Percentiles rank a stretch among this genome's conserved stretches.
Evolutionary conservation across 768 basidiomycete genomes (phyloP).

Genomic region (Termitomyces heimii): DNA sequence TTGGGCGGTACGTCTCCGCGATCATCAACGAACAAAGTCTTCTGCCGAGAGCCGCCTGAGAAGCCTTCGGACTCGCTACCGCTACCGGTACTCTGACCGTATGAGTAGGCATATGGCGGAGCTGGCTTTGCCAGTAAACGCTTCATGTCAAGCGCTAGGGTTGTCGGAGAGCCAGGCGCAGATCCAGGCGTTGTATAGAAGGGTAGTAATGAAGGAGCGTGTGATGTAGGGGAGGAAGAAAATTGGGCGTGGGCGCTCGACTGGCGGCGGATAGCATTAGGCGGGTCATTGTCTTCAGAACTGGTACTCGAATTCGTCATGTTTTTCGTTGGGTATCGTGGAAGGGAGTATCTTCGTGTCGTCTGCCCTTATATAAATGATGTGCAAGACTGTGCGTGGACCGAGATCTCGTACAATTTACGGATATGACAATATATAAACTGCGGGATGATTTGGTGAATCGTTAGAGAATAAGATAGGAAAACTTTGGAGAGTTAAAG

Average conservation of each 20-base stretch:
- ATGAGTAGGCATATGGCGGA: conserved; percentile 7
- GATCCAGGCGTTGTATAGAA: background rate
- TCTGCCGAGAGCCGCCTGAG: background rate
- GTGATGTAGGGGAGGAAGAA: conserved; percentile 1
- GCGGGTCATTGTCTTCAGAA: background rate
- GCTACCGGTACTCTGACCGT: conserved; percentile 5
- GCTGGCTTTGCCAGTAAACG: conserved; percentile 18
- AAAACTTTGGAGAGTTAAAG: background rate
- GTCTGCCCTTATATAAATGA: background rate
- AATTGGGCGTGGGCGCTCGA: background rate
- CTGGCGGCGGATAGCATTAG: background rate
- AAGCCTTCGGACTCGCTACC: conserved; percentile 16
- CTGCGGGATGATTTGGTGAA: no score
- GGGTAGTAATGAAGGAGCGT: background rate
- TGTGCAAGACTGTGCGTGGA: background rate
- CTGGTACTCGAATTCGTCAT: background rate
- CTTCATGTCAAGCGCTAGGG: conserved; percentile 12
- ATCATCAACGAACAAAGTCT: conserved; percentile 1
- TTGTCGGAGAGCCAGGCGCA: background rate
- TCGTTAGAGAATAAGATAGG: background rate
- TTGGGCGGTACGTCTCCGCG: background rate
- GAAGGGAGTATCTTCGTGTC: background rate
- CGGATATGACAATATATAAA: background rate
- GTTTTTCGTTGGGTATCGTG: background rate
- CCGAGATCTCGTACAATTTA: background rate